These are phyloP conservation scores for Chloris gayana DNA, from an alignment of 176 grass and related monocot species.

Conservation along the genomic window DNA sequence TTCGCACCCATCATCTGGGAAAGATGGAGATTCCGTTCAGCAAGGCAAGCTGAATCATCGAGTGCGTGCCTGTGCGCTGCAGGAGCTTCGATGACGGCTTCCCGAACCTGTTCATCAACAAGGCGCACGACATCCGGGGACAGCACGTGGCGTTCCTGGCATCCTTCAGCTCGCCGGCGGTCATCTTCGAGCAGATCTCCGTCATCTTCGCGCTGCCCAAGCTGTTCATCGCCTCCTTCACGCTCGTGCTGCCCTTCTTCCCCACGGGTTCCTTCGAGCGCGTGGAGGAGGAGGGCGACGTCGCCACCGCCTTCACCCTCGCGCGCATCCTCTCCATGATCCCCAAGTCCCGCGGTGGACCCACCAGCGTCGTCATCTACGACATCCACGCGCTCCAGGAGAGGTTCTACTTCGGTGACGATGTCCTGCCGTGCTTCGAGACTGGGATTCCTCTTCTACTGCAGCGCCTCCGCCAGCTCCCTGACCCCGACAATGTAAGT, in stretches of 20 bases:
- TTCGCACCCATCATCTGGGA: too few species aligned
- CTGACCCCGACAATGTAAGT: conserved; percentile 68
- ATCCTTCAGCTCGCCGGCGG: conserved; percentile 83
- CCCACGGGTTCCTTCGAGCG: conserved; percentile 95
- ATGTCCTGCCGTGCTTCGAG: conserved; percentile 84
- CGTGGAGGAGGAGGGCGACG: conserved; percentile 96
- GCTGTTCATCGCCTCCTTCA: conserved; percentile 90
- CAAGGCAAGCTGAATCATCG: background rate
- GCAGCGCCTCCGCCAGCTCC: conserved; percentile 72
- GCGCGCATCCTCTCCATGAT: conserved; percentile 86
- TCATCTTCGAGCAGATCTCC: conserved; percentile 95
- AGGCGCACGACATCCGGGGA: conserved; percentile 82
- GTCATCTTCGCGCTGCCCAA: conserved; percentile 91
- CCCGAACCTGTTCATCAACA: conserved; percentile 95
- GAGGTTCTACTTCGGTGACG: conserved; percentile 75
- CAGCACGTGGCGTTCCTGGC: conserved; percentile 98
- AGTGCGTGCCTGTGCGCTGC: background rate
- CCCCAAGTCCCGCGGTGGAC: conserved; percentile 89
- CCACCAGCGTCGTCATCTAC: conserved; percentile 91
- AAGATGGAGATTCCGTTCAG: too few species aligned
- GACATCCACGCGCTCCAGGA: conserved; percentile 96
- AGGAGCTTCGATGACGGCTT: conserved; percentile 95
- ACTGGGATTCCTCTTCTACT: conserved; percentile 79
- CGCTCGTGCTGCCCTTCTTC: conserved; percentile 94
- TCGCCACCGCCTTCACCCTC: conserved; percentile 92